Evolutionary conservation across 1,139 yeast species (phyloP).

Genomic region (Barnettozyma hawaiiensis): DNA sequence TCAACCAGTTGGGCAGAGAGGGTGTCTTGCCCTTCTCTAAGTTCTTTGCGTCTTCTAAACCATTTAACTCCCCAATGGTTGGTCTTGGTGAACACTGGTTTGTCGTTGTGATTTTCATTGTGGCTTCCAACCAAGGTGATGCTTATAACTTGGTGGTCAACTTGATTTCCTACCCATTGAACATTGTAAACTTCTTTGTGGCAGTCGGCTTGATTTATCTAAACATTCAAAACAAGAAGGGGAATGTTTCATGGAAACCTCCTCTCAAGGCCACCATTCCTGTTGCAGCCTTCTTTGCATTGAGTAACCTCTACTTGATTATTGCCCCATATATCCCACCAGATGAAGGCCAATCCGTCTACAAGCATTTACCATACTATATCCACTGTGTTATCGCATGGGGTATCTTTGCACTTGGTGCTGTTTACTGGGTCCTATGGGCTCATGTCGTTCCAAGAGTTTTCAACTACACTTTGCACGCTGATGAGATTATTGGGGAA

Average conservation of each 20-base stretch:
- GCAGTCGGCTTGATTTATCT: conserved; percentile 69
- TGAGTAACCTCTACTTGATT: conserved; percentile 65
- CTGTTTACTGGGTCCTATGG: conserved; percentile 67
- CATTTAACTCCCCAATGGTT: conserved; percentile 51
- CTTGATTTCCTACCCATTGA: conserved; percentile 70
- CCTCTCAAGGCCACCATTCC: conserved; percentile 66
- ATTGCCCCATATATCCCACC: conserved; percentile 85
- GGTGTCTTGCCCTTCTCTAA: conserved; percentile 65
- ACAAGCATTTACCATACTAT: conserved; percentile 66
- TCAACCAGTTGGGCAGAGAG: conserved; percentile 69
- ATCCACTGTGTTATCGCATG: conserved; percentile 79
- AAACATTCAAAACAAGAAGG: conserved; percentile 50
- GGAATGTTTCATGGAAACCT: conserved; percentile 62
- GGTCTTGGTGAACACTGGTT: conserved; percentile 51
- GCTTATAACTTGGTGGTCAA: conserved; percentile 72
- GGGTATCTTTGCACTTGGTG: conserved; percentile 72
- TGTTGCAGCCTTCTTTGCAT: conserved; percentile 56
- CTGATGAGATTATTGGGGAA: conserved; percentile 56
- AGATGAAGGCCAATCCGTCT: conserved; percentile 56
- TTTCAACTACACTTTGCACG: conserved; percentile 54
- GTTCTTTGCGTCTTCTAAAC: conserved; percentile 47
- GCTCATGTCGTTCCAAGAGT: conserved; percentile 51
- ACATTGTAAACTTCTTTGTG: conserved; percentile 63
- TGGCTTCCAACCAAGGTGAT: conserved; percentile 71
- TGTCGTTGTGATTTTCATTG: conserved; percentile 47